phyloP scores from a whole-genome alignment of 768 basidiomycete species.

The Agaricus bisporus region DNA sequence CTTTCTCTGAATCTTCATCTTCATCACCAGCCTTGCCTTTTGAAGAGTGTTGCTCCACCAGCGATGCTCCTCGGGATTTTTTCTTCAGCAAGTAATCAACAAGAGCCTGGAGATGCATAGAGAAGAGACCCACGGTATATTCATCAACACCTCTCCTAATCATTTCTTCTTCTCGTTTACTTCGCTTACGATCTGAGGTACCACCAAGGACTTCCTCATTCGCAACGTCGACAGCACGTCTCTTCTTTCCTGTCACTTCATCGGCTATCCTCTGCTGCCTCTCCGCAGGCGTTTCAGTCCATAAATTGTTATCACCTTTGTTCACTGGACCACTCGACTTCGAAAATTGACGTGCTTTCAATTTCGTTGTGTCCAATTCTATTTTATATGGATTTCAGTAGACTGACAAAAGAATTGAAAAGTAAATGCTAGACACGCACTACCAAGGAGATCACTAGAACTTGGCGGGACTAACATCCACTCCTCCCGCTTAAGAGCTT shows the following conservation, averaged over 20 bases:
- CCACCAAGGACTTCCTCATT: slow-evolving; percentile 35
- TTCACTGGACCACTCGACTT: slow-evolving; percentile 33
- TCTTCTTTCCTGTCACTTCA: slow-evolving; percentile 89
- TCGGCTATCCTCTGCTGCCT: slow-evolving; percentile 88
- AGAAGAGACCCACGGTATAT: slow-evolving; percentile 55
- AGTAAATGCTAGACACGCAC: slow-evolving; percentile 37
- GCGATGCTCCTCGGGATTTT: slow-evolving; percentile 44
- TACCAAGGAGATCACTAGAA: slow-evolving; percentile 68
- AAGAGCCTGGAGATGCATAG: not conserved
- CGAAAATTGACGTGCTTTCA: slow-evolving; percentile 77
- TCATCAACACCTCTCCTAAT: slow-evolving; percentile 71
- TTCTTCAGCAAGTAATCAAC: slow-evolving; percentile 22
- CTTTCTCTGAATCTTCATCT: slow-evolving; percentile 47
- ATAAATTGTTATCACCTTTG: slow-evolving; percentile 61
- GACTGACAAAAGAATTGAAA: not conserved
- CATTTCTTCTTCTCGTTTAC: slow-evolving; percentile 58
- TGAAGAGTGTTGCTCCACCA: slow-evolving; percentile 48
- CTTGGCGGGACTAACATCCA: slow-evolving; percentile 98
- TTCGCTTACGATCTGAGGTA: slow-evolving; percentile 42
- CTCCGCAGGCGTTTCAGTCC: slow-evolving; percentile 98
- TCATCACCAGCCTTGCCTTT: slow-evolving; percentile 33
- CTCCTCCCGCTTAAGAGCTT: slow-evolving; percentile 78
- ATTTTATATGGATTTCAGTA: not conserved
- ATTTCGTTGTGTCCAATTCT: slow-evolving; percentile 86
- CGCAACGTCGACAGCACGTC: slow-evolving; percentile 56